phyloP scores from a whole-genome alignment of 1,284 basidiomycete species.

The Tilletia walkeri region DNA sequence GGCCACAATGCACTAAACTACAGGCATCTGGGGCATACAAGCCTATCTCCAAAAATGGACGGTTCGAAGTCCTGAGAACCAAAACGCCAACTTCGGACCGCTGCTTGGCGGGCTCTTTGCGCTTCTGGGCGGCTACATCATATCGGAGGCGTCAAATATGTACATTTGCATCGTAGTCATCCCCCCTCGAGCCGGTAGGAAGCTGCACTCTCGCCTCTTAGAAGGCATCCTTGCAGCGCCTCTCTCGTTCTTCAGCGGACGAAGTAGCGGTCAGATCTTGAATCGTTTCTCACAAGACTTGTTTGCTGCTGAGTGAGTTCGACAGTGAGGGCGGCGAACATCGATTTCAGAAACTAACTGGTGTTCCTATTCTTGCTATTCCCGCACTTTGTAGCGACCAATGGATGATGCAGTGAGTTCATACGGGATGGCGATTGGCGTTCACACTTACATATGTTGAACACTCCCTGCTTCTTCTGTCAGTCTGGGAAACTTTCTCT shows the following conservation, averaged over 20 bases:
- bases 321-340: neutral
- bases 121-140: neutral
- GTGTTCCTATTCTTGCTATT: neutral
- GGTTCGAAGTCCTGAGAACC: neutral
- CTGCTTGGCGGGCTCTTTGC: slow-evolving; percentile 25
- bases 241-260: slow-evolving; percentile 35
- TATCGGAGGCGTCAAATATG: slow-evolving; percentile 21
- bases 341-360: neutral
- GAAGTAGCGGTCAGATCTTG: slow-evolving; percentile 34
- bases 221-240: slow-evolving; percentile 30
- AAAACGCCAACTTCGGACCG: slow-evolving; percentile 18
- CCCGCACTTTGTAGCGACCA: neutral
- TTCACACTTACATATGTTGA: no score
- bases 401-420: slow-evolving; percentile 8
- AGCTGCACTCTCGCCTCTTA: slow-evolving; percentile 29
- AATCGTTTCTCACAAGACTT: slow-evolving; percentile 46
- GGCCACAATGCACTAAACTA: no score
- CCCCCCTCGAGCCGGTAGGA: slow-evolving; percentile 26
- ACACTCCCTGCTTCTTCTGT: no score
- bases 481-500: neutral
- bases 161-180: slow-evolving; percentile 18
- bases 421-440: no score
- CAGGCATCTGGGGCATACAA: neutral
- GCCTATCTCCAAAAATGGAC: slow-evolving; percentile 14
- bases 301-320: slow-evolving; percentile 33